These are phyloP conservation scores for Corylus heterophylla DNA, from an alignment of 306 rosid genomes.

Conservation along the genomic window DNA sequence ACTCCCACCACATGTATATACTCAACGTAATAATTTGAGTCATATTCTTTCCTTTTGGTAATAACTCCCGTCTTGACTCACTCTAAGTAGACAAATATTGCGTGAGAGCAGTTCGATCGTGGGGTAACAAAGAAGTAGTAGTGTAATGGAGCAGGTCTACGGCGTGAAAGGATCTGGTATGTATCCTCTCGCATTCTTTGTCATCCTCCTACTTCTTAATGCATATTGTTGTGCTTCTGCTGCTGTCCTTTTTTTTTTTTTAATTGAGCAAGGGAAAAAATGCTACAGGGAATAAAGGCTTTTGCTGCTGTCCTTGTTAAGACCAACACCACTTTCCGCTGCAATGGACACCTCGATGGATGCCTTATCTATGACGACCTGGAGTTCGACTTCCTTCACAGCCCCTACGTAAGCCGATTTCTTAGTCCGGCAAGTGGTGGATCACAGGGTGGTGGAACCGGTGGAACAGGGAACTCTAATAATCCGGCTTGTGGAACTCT, in stretches of 20 bases:
- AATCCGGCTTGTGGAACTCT: not conserved
- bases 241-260: too few species aligned
- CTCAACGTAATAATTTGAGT: too few species aligned
- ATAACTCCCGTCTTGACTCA: too few species aligned
- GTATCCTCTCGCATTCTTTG: not conserved
- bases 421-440: not conserved
- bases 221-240: not conserved
- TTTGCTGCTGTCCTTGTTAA: not conserved
- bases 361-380: not conserved
- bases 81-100: too few species aligned
- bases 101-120: too few species aligned
- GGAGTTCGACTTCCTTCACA: not conserved
- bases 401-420: not conserved
- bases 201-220: not conserved
- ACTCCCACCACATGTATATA: too few species aligned
- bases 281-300: too few species aligned
- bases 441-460: too few species aligned
- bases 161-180: not conserved
- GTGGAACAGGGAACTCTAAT: too few species aligned
- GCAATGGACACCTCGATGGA: not conserved
- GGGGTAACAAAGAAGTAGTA: too few species aligned
- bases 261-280: too few species aligned
- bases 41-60: too few species aligned
- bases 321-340: not conserved
- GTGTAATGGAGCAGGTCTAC: not conserved